Evolutionary conservation across 1,284 basidiomycete species (phyloP), one percentile per base, ranked within the genome.

Genomic region (Microbotryum silenes-acaulis): DNA sequence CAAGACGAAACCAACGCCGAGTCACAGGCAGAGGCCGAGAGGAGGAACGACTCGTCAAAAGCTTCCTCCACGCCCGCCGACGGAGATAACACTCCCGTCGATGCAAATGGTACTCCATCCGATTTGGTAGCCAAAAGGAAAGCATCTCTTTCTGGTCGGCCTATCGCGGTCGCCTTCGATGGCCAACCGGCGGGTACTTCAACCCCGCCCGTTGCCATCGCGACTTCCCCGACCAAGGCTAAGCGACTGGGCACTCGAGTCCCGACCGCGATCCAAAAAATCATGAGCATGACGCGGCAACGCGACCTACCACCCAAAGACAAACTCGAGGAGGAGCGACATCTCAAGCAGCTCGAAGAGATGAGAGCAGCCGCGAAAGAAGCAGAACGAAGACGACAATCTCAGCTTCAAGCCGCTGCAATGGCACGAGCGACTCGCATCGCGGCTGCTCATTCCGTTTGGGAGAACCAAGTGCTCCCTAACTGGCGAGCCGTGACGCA

Each of bases 381-480:
- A 46, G 59, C 54, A 64, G 57, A 68, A 42, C 51, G 64, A 45
- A 59, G 68, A 54, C 46, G 55, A 23, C 33, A 45, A 5, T 20
- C 50, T 45, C 45, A 60, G 25, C 1, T 12, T 31, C 60, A 62
- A 47, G n/a, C 51, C 7, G 54, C 57, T 21, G 23, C 57, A 10
- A 48, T 49, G 7, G 50, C 50, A 3, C 67, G 64, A 5, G 45
- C 57, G 8, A 46, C 57, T 6, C 18, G 44, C 3, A 56, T 89
- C 51, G 87, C 88, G 67, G 81, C 86, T 51, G 85, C 84, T 3
- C 77, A 88, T 52, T 77, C 80, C 44, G 74, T 83, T 4, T 94
- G 90, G 90, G 85, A 91, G 71, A 82, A 81, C 60, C 82, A 85
- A 44, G 86, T 94, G 65, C 72, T 89, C 31, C 88, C 89, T 0